Evolutionary conservation across 352 stramenopile species (phyloP).

Genomic region (Elongisporangium prolatum): DNA sequence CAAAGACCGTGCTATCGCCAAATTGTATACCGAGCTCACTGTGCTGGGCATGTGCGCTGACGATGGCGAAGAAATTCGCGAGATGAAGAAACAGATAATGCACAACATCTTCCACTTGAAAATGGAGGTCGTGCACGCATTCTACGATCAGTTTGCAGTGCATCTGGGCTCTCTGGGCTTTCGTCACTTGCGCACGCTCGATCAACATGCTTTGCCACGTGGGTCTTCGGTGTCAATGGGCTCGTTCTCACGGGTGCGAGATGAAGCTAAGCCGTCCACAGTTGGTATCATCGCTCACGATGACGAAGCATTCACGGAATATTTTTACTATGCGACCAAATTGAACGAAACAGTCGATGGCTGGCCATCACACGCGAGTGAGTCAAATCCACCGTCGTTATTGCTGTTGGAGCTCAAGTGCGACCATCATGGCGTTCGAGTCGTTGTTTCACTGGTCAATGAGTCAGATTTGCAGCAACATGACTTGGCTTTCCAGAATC

Average conservation of each 20-base stretch:
- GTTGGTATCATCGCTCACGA: conserved; percentile 7
- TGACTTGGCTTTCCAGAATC: conserved; percentile 51
- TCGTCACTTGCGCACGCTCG: conserved; percentile 40
- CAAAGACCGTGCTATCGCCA: conserved; percentile 64
- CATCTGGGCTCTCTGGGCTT: conserved; percentile 70
- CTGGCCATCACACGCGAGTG: conserved; percentile 10
- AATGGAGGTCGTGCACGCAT: conserved; percentile 66
- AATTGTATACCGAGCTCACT: conserved; percentile 75
- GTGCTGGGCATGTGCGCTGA: conserved; percentile 62
- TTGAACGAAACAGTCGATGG: conserved; percentile 24
- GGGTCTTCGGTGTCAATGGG: conserved; percentile 5
- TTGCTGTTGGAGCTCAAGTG: conserved; percentile 71
- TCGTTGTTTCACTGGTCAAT: conserved; percentile 58
- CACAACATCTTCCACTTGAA: conserved; percentile 62
- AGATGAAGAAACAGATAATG: conserved; percentile 73
- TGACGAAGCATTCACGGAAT: conserved; percentile 57
- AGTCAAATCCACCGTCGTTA: conserved; percentile 18
- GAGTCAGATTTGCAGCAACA: conserved; percentile 62
- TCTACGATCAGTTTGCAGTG: conserved; percentile 61
- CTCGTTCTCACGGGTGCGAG: background rate
- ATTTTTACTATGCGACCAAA: conserved; percentile 46
- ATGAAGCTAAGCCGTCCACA: background rate
- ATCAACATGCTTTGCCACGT: conserved; percentile 5
- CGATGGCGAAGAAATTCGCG: conserved; percentile 46
- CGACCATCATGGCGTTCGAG: conserved; percentile 60